phyloP scores from a whole-genome alignment of 1,284 basidiomycete genomes.

The Ustanciosporium gigantosporum region DNA sequence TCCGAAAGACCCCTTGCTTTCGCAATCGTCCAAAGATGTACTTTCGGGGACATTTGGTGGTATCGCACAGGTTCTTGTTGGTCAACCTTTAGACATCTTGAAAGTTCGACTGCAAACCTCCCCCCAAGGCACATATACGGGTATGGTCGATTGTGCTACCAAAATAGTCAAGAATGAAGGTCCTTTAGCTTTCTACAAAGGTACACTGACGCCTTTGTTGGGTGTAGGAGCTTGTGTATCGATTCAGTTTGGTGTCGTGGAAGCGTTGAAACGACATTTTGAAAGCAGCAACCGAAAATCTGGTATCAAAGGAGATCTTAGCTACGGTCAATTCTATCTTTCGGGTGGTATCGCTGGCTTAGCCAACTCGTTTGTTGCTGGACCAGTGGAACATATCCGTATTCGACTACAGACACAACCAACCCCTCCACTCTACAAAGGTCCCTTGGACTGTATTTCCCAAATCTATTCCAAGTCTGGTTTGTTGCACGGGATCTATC shows the following conservation, averaged over 20 bases:
- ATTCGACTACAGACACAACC: conserved; percentile 70
- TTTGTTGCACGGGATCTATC: conserved; percentile 72
- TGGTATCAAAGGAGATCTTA: conserved; percentile 62
- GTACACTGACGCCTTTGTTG: conserved; percentile 86
- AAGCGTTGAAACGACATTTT: conserved; percentile 85
- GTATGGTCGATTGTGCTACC: conserved; percentile 84
- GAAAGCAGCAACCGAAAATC: conserved; percentile 47
- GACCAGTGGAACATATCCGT: conserved; percentile 95
- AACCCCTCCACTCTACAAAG: conserved; percentile 41
- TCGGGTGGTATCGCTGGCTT: conserved; percentile 84
- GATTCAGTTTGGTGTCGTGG: conserved; percentile 92
- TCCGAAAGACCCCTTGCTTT: conserved; percentile 27
- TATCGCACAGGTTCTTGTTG: conserved; percentile 86
- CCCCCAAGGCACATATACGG: conserved; percentile 81
- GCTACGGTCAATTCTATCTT: conserved; percentile 71
- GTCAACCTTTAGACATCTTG: conserved; percentile 94
- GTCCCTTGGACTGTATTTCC: conserved; percentile 61
- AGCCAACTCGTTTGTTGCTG: conserved; percentile 87
- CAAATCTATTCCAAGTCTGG: conserved; percentile 9
- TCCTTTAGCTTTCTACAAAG: conserved; percentile 95
- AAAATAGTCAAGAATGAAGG: conserved; percentile 89
- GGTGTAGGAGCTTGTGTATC: conserved; percentile 95
- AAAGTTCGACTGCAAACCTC: conserved; percentile 95
- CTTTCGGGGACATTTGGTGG: conserved; percentile 70
- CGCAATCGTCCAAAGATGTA: conserved; percentile 42